These are phyloP conservation scores for Calcarisporium arbuscula DNA, from an alignment of 2,329 filamentous ascomycete genomes.

Conservation along the genomic window DNA sequence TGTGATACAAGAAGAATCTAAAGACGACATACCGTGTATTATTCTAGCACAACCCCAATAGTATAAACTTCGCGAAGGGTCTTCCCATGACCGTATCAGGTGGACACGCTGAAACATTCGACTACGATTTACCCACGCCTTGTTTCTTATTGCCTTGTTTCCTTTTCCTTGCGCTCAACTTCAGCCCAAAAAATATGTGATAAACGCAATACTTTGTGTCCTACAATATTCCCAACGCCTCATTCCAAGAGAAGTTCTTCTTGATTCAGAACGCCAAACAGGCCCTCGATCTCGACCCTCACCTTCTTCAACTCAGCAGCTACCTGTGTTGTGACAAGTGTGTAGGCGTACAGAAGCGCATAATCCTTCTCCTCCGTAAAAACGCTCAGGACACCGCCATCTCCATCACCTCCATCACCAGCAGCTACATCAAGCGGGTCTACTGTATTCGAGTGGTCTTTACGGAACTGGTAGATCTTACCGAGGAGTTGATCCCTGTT, in stretches of 20 bases:
- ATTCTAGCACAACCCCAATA: too few species aligned
- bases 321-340: slow-evolving; percentile 60
- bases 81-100: too few species aligned
- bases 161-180: too few species aligned
- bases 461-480: slow-evolving; percentile 81
- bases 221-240: slow-evolving; percentile 6
- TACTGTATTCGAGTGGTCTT: slow-evolving; percentile 50
- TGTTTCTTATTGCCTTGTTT: too few species aligned
- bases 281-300: slow-evolving; percentile 52
- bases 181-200: too few species aligned
- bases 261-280: slow-evolving; percentile 58
- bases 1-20: too few species aligned
- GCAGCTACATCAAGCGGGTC: slow-evolving; percentile 12
- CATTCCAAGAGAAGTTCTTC: slow-evolving; percentile 52
- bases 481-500: slow-evolving; percentile 77
- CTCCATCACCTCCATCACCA: slow-evolving; percentile 10
- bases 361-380: slow-evolving; percentile 71
- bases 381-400: slow-evolving; percentile 24
- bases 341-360: slow-evolving; percentile 88
- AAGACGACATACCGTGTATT: too few species aligned
- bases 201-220: too few species aligned
- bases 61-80: too few species aligned
- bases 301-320: slow-evolving; percentile 58
- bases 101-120: too few species aligned
- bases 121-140: too few species aligned